Percentiles rank a stretch among this genome's conserved stretches.
Conservation (phyloP, 2,329 filamentous ascomycete genomes). For the Neofusicoccum ribis region DNA sequence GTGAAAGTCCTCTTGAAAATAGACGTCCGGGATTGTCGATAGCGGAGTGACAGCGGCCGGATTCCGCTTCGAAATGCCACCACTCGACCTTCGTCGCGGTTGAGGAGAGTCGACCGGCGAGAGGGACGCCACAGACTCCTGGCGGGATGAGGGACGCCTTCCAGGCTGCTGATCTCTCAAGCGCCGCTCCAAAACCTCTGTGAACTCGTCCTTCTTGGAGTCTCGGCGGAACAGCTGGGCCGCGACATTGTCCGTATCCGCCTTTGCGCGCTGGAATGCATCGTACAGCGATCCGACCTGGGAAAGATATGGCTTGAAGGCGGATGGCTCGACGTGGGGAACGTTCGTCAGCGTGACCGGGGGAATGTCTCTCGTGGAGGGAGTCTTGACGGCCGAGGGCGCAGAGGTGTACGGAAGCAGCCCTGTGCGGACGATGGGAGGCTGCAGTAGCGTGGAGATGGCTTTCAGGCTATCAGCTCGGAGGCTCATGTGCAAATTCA, state of each 20-base stretch:
- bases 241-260: slow-evolving; percentile 67
- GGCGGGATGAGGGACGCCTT: slow-evolving; percentile 41
- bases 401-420: slow-evolving; percentile 76
- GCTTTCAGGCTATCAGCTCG: slow-evolving; percentile 50
- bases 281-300: slow-evolving; percentile 89
- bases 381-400: slow-evolving; percentile 74
- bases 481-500: not conserved
- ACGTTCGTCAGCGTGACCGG: slow-evolving; percentile 91
- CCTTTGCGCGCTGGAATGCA: slow-evolving; percentile 80
- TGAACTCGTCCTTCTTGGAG: slow-evolving; percentile 52
- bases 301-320: slow-evolving; percentile 80
- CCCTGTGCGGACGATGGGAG: slow-evolving; percentile 85
- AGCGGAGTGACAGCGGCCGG: slow-evolving; percentile 77
- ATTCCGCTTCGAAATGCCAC: slow-evolving; percentile 55
- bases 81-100: slow-evolving; percentile 52
- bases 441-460: slow-evolving; percentile 90
- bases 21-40: slow-evolving; percentile 88
- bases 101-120: slow-evolving; percentile 52
- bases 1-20: slow-evolving; percentile 93
- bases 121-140: slow-evolving; percentile 40
- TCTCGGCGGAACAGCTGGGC: slow-evolving; percentile 48
- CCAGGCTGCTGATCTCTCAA: slow-evolving; percentile 36
- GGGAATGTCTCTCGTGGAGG: slow-evolving; percentile 85
- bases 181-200: slow-evolving; percentile 48
- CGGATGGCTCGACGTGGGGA: slow-evolving; percentile 72